Evolutionary conservation across 169 alveolate species (phyloP).

Genomic region (Eimeria acervulina): DNA sequence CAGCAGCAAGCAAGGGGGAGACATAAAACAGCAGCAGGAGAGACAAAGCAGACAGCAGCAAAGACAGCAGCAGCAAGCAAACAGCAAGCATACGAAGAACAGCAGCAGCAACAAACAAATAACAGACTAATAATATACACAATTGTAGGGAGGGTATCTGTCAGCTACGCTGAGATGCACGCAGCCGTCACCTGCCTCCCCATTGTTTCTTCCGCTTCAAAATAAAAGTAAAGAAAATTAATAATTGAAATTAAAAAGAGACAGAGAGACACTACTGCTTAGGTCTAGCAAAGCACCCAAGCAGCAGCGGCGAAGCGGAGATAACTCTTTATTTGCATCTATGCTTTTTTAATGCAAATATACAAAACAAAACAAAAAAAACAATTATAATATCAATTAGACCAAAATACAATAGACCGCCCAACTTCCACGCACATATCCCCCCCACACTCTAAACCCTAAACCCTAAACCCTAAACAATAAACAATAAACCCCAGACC

Average conservation of each 20-base stretch:
- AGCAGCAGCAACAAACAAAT: not conserved
- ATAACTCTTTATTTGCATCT: too few species aligned
- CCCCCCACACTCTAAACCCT: too few species aligned
- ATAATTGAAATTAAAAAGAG: not conserved
- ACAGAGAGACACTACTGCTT: not conserved
- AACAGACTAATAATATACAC: not conserved
- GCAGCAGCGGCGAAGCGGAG: constrained; percentile 21
- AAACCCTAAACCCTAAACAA: not conserved
- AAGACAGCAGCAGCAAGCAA: not conserved
- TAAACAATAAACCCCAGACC: not conserved
- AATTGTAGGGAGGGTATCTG: constrained; percentile 76
- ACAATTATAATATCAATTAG: too few species aligned
- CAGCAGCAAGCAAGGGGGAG: too few species aligned
- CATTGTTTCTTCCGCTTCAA: not conserved
- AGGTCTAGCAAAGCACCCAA: not conserved
- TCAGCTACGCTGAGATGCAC: constrained; percentile 38
- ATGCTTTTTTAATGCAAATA: too few species aligned
- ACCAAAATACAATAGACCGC: not conserved
- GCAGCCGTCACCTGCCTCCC: constrained; percentile 80
- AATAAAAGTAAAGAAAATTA: not conserved
- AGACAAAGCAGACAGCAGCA: not conserved
- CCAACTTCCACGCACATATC: not conserved
- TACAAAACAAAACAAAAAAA: too few species aligned
- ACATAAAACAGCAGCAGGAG: not conserved
- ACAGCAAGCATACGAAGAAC: not conserved